Evolutionary conservation across 1,139 yeast genomes (phyloP).

Genomic region (Geotrichum citri-aurantii): DNA sequence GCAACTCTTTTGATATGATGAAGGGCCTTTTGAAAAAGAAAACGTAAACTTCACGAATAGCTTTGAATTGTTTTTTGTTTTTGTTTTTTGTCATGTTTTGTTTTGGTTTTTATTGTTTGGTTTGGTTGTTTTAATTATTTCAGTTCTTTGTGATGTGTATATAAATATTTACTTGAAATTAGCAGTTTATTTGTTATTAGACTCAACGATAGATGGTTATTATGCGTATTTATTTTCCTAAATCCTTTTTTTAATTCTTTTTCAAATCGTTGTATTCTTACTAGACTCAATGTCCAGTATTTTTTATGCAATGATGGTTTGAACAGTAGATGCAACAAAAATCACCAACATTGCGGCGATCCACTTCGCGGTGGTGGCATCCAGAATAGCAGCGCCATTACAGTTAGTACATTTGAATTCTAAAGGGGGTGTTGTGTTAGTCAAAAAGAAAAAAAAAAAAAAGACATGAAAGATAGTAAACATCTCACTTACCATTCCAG

Average conservation of each 20-base stretch:
- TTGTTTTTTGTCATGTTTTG: background rate
- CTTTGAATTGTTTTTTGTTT: background rate
- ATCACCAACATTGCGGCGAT: conserved; percentile 21
- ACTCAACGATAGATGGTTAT: background rate
- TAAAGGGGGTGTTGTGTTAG: background rate
- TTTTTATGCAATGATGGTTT: conserved; percentile 14
- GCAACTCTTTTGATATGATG: conserved; percentile 94
- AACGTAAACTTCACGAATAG: background rate
- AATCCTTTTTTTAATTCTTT: background rate
- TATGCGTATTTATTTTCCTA: background rate
- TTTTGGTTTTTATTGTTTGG: too few relatives aligned
- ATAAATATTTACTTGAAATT: background rate
- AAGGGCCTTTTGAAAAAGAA: conserved; percentile 68
- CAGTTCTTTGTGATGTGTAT: background rate
- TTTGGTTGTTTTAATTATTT: too few relatives aligned
- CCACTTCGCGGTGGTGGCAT: conserved; percentile 23
- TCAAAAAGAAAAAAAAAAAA: background rate
- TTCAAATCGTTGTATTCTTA: background rate
- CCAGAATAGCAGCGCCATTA: conserved; percentile 17
- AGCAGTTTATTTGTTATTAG: background rate
- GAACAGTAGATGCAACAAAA: conserved; percentile 18
- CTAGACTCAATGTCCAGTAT: background rate
- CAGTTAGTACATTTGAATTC: conserved; percentile 25
- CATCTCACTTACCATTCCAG: conserved; percentile 25
- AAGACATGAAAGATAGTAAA: background rate